phyloP scores from a whole-genome alignment of 139 green algal genomes.

The Micractinium conductrix region DNA sequence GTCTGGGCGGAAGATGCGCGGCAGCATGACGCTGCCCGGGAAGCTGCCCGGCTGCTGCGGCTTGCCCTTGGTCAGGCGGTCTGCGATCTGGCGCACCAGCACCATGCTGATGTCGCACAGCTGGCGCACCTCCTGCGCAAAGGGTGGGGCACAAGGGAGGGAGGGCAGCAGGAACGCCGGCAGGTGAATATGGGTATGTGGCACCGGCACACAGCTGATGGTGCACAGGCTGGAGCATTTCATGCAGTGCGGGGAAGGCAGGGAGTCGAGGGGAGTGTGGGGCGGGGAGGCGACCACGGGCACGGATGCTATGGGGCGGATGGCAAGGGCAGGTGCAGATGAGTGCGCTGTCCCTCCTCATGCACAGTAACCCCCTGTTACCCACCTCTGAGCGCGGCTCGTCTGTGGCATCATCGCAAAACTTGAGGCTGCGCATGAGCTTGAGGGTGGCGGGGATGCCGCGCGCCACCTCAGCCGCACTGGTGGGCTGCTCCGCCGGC shows the following conservation, averaged over 20 bases:
- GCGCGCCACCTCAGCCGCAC: slow-evolving; percentile 21
- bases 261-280: no score
- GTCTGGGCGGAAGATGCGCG: slow-evolving; percentile 30
- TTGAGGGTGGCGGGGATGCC: slow-evolving; percentile 21
- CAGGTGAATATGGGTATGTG: no score
- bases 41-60: slow-evolving; percentile 19
- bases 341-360: no score
- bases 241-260: no score
- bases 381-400: slow-evolving; percentile 31
- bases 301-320: no score
- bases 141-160: not conserved
- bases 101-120: slow-evolving; percentile 61
- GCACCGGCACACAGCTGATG: no score
- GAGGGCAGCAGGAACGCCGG: not conserved
- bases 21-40: slow-evolving; percentile 41
- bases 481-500: slow-evolving; percentile 12
- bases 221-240: no score
- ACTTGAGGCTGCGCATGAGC: slow-evolving; percentile 52
- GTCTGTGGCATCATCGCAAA: not conserved
- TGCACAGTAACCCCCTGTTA: no score
- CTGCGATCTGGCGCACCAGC: slow-evolving; percentile 27
- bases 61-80: slow-evolving; percentile 18
- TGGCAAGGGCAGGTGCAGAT: no score
- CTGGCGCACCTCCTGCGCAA: slow-evolving; percentile 38
- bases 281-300: no score